Evolutionary conservation across 257 asterid species (phyloP).

Genomic region (Przewalskia tangutica): DNA sequence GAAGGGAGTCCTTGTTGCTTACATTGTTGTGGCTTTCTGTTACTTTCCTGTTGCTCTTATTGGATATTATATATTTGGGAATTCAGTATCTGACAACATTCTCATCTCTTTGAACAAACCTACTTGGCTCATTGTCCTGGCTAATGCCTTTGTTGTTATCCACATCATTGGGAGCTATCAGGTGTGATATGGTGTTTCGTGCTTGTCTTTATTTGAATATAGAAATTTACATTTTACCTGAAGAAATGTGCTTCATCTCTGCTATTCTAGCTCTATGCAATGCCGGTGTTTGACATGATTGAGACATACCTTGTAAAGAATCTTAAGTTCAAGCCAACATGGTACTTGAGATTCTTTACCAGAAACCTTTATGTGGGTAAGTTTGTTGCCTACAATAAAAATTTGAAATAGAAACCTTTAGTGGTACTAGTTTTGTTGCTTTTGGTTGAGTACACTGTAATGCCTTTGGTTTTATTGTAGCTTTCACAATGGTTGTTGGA

Average conservation of each 20-base stretch:
- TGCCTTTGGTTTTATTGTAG: not conserved
- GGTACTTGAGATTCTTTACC: constrained; percentile 20
- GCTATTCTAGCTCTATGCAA: constrained; percentile 20
- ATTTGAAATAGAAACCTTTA: not conserved
- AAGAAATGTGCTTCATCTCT: not conserved
- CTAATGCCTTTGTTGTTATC: constrained; percentile 74
- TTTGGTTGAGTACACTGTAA: not conserved
- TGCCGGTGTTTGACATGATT: constrained; percentile 44
- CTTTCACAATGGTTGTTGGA: constrained; percentile 18
- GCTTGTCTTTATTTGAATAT: constrained; percentile 10
- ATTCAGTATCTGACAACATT: constrained; percentile 49
- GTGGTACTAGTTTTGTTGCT: not conserved
- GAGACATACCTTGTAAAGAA: constrained; percentile 35
- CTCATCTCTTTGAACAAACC: constrained; percentile 53
- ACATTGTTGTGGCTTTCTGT: constrained; percentile 78
- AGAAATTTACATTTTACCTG: constrained; percentile 25
- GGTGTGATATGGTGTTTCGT: constrained; percentile 27
- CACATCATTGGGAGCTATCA: constrained; percentile 98
- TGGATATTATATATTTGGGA: constrained; percentile 74
- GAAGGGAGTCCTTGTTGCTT: constrained; percentile 86
- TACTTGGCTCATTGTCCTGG: constrained; percentile 81
- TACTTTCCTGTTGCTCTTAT: constrained; percentile 73
- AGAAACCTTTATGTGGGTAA: constrained; percentile 31
- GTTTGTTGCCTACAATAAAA: not conserved
- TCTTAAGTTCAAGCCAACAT: constrained; percentile 26